Conservation (phyloP, 129 eudicot species). For the Lactuca sativa region DNA sequence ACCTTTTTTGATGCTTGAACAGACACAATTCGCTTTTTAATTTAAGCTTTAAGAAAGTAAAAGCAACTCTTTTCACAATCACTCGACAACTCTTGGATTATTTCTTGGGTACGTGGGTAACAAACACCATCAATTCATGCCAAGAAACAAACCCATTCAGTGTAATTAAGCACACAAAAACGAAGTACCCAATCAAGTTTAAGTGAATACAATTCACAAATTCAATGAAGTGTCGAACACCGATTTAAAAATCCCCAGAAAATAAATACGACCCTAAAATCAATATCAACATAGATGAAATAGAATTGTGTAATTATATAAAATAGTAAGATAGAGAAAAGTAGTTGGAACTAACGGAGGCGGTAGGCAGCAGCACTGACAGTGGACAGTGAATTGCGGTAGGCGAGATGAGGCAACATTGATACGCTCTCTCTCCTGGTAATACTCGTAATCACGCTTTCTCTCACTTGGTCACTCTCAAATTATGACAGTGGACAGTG, state of each 20-base stretch:
- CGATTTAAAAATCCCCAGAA: slow-evolving; percentile 6
- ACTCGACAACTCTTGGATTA: slow-evolving; percentile 1
- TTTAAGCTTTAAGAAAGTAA: slow-evolving; percentile 11
- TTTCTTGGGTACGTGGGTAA: neutral
- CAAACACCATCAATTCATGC: neutral
- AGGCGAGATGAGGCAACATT: neutral
- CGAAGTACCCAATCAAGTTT: slow-evolving; percentile 4
- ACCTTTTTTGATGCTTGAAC: neutral
- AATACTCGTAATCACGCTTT: no score
- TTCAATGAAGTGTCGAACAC: neutral
- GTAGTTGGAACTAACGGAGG: slow-evolving; percentile 17
- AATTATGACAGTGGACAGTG: slow-evolving; percentile 12
- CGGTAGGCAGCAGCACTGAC: slow-evolving; percentile 7
- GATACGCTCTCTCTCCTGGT: neutral
- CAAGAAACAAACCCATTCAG: neutral
- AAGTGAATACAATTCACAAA: neutral
- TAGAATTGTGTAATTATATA: neutral
- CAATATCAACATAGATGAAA: neutral
- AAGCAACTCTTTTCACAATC: slow-evolving; percentile 23
- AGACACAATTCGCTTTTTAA: slow-evolving; percentile 8
- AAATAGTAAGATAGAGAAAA: neutral
- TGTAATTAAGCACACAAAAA: slow-evolving; percentile 2
- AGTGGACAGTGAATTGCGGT: no score
- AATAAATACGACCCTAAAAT: neutral
- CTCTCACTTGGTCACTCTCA: neutral